Evolutionary conservation across 495 filamentous ascomycete genomes (phyloP), one percentile per base, ranked within the genome.

Genomic region (Penicillium atrosanguineum): DNA sequence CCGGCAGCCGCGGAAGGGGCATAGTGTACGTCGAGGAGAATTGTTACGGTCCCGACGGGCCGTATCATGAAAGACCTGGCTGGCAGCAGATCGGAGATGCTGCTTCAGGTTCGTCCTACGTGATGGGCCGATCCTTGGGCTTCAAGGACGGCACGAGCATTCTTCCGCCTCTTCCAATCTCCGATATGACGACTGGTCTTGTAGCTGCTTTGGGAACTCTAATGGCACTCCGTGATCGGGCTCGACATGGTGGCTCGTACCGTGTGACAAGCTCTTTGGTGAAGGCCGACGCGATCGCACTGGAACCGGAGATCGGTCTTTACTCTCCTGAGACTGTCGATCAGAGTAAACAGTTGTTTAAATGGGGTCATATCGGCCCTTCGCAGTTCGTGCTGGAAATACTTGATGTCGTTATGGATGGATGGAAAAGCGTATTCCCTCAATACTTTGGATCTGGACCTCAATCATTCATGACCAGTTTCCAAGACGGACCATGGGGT

Each of bases 161-260:
- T 6, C 77, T 88, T 1, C 86, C 86, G 43, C 83, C 84, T 3
- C 87, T 89, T 59, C 87, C 86, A 19, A 84, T 85, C 67, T 86
- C 81, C 15, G 86, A 89, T 62, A 88, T 89, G 70, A 79, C 80
- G 11, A 86, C 85, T 18, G 86, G 74, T 0, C 63, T 77, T 44
- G 70, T 84, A 44, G 83, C 82, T 6, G 75, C 77, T 12, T 65
- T 83, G 39, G 80, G 75, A 12, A 79, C 80, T 2, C 68, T 86
- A 52, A 65, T 75, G 14, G 83, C 60, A 0, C n/a, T 70, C 9
- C 51, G 62, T 3, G 60, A 67, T 4, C 62, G 67, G 0, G 60
- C 67, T 4, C 31, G 42, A 9, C 50, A 59, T 0, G 67, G 67
- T 8, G 64, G 67, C n/a, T 67, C 64, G 3, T 70, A 70, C 18